Conservation (phyloP, 768 basidiomycete species). For the Exsudoporus frostii region DNA sequence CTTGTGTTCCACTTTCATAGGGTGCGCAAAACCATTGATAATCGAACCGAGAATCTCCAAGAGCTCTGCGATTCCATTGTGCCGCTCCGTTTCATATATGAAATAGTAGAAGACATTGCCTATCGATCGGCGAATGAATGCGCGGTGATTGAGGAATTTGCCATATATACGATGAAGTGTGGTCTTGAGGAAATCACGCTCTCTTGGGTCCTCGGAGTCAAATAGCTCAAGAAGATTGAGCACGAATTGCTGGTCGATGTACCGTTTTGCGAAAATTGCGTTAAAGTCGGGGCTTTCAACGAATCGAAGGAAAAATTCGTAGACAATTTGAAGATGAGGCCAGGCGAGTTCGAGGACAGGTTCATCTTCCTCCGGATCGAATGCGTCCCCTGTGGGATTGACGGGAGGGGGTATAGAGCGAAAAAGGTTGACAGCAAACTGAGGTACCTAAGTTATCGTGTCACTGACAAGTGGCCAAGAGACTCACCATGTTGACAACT, state of each 20-base stretch:
- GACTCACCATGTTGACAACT: constrained; percentile 92
- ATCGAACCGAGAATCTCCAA: constrained; percentile 98
- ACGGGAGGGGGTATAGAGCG: constrained; percentile 99
- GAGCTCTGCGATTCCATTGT: constrained; percentile 98
- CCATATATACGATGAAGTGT: constrained; percentile 99
- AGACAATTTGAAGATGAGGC: constrained; percentile 99
- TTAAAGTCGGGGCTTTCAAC: constrained; percentile 98
- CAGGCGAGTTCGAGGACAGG: constrained; percentile 98
- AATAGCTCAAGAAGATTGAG: constrained; percentile 96
- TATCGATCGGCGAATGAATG: constrained; percentile 98
- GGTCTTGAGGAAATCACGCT: constrained; percentile 99
- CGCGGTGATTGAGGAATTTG: constrained; percentile 97
- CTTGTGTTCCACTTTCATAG: constrained; percentile 99
- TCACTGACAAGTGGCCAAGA: background rate
- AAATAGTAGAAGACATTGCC: constrained; percentile 99
- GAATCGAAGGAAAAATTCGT: constrained; percentile 99
- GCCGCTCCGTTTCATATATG: constrained; percentile 96
- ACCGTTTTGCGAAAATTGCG: constrained; percentile 95
- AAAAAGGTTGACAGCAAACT: constrained; percentile 99
- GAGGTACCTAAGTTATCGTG: constrained; percentile 12
- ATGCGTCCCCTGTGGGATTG: constrained; percentile 96
- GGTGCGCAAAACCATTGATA: constrained; percentile 98
- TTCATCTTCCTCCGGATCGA: constrained; percentile 99
- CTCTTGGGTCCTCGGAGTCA: constrained; percentile 97
- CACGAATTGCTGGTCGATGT: constrained; percentile 95